Evolutionary conservation across 345 rosid species (phyloP).

Genomic region (Pistacia integerrima): DNA sequence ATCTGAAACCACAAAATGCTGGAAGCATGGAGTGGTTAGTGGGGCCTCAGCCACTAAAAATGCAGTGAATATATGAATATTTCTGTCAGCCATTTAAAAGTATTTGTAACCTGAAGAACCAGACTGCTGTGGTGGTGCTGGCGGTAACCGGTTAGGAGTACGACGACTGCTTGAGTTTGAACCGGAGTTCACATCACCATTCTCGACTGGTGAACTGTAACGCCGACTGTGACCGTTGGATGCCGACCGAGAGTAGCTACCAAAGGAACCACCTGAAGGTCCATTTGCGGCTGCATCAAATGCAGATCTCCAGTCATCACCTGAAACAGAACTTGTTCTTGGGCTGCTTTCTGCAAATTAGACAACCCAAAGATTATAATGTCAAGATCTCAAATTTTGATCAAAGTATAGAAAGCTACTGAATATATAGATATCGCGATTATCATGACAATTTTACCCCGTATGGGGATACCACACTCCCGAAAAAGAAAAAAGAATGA

Average conservation of each 20-base stretch:
- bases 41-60: slow-evolving; percentile 17
- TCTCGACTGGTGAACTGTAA: slow-evolving; percentile 54
- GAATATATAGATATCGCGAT: neutral
- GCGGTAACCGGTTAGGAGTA: slow-evolving; percentile 73
- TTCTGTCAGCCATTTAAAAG: slow-evolving; percentile 13
- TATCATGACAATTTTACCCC: too few species aligned
- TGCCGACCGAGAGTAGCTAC: slow-evolving; percentile 46
- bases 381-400: neutral
- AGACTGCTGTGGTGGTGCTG: slow-evolving; percentile 57
- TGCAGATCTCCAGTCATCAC: slow-evolving; percentile 93
- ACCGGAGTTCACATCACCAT: slow-evolving; percentile 64
- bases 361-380: neutral
- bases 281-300: slow-evolving; percentile 84
- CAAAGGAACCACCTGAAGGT: slow-evolving; percentile 12
- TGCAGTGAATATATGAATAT: neutral
- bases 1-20: slow-evolving; percentile 10
- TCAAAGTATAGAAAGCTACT: neutral
- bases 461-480: too few species aligned
- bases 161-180: slow-evolving; percentile 63
- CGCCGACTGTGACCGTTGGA: slow-evolving; percentile 64
- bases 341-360: slow-evolving; percentile 77
- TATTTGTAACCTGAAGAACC: slow-evolving; percentile 28
- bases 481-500: too few species aligned
- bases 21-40: slow-evolving; percentile 18
- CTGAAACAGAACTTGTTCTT: slow-evolving; percentile 54